phyloP scores from a whole-genome alignment of 208 protist species.

The Jaenimonas drosophilae region DNA sequence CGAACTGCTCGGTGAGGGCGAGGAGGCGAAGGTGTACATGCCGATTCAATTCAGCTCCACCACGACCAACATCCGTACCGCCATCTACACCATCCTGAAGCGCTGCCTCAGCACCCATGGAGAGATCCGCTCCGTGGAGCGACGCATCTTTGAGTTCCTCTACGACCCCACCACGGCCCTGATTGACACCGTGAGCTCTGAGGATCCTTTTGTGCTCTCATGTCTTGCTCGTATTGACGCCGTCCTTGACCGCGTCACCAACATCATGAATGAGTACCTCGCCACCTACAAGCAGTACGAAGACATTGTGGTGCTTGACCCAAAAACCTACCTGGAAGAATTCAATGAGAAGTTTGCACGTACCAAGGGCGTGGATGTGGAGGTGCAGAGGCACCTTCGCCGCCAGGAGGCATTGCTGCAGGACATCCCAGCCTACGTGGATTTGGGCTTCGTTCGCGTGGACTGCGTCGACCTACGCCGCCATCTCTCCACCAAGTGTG shows the following conservation, averaged over 20 bases:
- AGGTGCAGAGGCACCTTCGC: slow-evolving; percentile 61
- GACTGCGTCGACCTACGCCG: slow-evolving; percentile 70
- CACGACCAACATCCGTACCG: slow-evolving; percentile 42
- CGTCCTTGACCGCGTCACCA: slow-evolving; percentile 35
- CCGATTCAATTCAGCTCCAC: slow-evolving; percentile 46
- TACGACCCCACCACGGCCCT: slow-evolving; percentile 77
- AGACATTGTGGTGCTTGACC: slow-evolving; percentile 70
- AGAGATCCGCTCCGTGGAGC: slow-evolving; percentile 87
- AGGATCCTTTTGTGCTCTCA: slow-evolving; percentile 39
- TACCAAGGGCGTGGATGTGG: slow-evolving; percentile 59
- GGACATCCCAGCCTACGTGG: slow-evolving; percentile 41
- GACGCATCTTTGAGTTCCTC: slow-evolving; percentile 83
- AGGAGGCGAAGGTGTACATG: background rate
- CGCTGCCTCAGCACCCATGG: slow-evolving; percentile 59
- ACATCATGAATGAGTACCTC: slow-evolving; percentile 63
- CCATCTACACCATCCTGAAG: slow-evolving; percentile 57
- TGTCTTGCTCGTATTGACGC: slow-evolving; percentile 41
- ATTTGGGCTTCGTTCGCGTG: slow-evolving; percentile 74
- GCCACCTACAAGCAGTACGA: slow-evolving; percentile 51
- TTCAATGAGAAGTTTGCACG: slow-evolving; percentile 63
- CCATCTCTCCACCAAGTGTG: slow-evolving; percentile 69
- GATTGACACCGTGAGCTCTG: slow-evolving; percentile 30
- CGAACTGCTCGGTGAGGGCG: background rate
- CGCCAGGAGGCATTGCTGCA: slow-evolving; percentile 46
- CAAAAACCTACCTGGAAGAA: slow-evolving; percentile 50